Evolutionary conservation across 306 rosid genomes (phyloP).

Genomic region (Fragaria vesca): DNA sequence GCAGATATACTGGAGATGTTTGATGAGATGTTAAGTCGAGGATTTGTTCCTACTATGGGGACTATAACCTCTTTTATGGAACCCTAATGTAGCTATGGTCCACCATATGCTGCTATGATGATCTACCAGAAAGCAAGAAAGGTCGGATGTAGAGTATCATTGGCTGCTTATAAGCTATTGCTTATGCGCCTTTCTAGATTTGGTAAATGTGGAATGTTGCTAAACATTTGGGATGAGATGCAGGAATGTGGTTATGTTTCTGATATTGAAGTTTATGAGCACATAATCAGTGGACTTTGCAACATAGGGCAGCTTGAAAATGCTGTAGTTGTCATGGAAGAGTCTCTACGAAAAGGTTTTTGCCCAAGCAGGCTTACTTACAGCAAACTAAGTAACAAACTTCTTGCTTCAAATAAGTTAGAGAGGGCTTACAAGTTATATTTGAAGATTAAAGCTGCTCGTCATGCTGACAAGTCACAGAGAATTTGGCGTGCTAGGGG

Average conservation of each 20-base stretch:
- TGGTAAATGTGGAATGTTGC: conserved; percentile 82
- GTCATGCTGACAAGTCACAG: conserved; percentile 52
- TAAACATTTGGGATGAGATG: conserved; percentile 48
- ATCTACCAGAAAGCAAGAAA: conserved; percentile 69
- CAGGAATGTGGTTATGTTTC: too few species aligned
- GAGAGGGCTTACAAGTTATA: conserved; percentile 70
- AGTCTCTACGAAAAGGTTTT: conserved; percentile 63
- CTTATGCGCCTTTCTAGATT: conserved; percentile 77
- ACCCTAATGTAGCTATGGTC: conserved; percentile 77
- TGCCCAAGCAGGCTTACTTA: conserved; percentile 76
- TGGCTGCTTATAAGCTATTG: conserved; percentile 68
- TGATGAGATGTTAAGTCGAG: conserved; percentile 69
- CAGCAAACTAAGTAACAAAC: conserved; percentile 63
- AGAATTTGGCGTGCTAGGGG: conserved; percentile 78
- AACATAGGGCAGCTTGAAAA: conserved; percentile 78
- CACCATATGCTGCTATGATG: conserved; percentile 80
- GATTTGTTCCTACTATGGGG: conserved; percentile 61
- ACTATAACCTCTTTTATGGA: conserved; percentile 56
- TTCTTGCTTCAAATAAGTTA: conserved; percentile 54
- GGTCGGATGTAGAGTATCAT: conserved; percentile 56
- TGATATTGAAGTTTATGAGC: conserved; percentile 68
- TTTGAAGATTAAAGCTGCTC: conserved; percentile 70
- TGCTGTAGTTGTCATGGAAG: conserved; percentile 92
- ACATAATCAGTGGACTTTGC: conserved; percentile 67
- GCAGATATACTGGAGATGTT: conserved; percentile 78